Evolutionary conservation across 148 eudicot species (phyloP), one percentile per base, ranked within the genome.

Genomic region (Bassia scoparia): DNA sequence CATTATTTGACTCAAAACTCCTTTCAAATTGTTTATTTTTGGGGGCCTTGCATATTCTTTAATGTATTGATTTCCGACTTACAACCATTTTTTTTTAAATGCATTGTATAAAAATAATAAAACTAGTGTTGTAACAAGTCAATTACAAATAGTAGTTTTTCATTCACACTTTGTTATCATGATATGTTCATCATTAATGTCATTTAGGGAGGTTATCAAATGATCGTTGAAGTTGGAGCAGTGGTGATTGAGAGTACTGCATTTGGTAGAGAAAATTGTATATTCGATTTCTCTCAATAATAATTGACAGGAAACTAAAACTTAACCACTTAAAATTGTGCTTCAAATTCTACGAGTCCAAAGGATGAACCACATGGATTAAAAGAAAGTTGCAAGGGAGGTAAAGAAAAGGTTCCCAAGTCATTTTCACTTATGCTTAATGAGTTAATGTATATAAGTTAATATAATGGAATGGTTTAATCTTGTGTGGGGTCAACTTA

Each of bases 391-490:
- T n/a, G n/a, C n/a, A n/a, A n/a, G n/a, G n/a, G n/a, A 70, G 61
- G 15, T 44, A 27, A 65, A 52, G 35, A 37, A 71, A 81, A n/a
- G 75, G 74, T 59, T 34, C 16, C 33, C 30, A 77, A 23, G 38
- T 77, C 76, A 73, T 77, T 68, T 69, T 77, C 80, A 67, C 55
- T 43, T 53, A 44, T 66, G 61, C 70, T 75, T 80, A 71, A 61
- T 72, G 37, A n/a, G n/a, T n/a, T n/a, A n/a, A n/a, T n/a, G n/a
- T n/a, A n/a, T n/a, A n/a, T n/a, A n/a, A n/a, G n/a, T n/a, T n/a
- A n/a, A n/a, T n/a, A n/a, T 35, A 72, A 79, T 73, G 48, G 62
- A 73, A 70, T 77, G 77, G 74, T 68, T 82, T 74, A 71, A 82
- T 71, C 63, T 78, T 44, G 67, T 60, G 72, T 67, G 67, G 85